Evolutionary conservation across 495 filamentous ascomycete genomes (phyloP).

Genomic region (Acidomyces sp.): DNA sequence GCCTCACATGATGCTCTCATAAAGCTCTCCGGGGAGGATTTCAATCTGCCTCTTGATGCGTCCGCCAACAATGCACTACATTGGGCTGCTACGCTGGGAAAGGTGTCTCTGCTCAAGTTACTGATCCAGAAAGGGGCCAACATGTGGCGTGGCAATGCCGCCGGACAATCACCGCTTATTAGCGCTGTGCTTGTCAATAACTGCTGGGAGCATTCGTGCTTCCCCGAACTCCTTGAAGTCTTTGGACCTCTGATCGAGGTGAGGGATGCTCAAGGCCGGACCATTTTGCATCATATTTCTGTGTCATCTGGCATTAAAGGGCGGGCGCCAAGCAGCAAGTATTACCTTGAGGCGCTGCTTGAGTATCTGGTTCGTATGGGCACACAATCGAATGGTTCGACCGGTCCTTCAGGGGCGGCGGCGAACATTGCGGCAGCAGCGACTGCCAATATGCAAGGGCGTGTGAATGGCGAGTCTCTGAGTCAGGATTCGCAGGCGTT

Average conservation of each 20-base stretch:
- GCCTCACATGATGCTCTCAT: slow-evolving; percentile 50
- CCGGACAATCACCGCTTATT: slow-evolving; percentile 84
- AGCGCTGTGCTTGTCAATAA: slow-evolving; percentile 79
- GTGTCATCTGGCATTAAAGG: slow-evolving; percentile 88
- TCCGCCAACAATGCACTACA: slow-evolving; percentile 81
- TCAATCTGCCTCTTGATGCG: slow-evolving; percentile 80
- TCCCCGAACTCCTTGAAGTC: slow-evolving; percentile 74
- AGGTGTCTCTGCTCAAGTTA: slow-evolving; percentile 62
- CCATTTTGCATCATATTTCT: slow-evolving; percentile 90
- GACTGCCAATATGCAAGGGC: slow-evolving; percentile 42
- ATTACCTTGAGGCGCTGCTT: slow-evolving; percentile 83
- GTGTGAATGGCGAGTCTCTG: slow-evolving; percentile 11
- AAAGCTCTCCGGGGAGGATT: slow-evolving; percentile 63
- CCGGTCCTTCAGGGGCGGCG: neutral
- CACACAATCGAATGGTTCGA: slow-evolving; percentile 3
- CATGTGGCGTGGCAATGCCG: slow-evolving; percentile 72
- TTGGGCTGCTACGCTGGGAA: slow-evolving; percentile 94
- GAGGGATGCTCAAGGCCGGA: slow-evolving; percentile 74
- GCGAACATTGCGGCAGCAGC: slow-evolving; percentile 7
- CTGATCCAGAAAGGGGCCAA: slow-evolving; percentile 72
- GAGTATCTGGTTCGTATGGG: slow-evolving; percentile 71
- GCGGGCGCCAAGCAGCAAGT: slow-evolving; percentile 66
- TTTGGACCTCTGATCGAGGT: slow-evolving; percentile 85
- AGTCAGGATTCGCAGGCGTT: slow-evolving; percentile 8
- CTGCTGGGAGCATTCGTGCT: slow-evolving; percentile 69